Conservation (phyloP, 2,329 filamentous ascomycete genomes). For the Calonectria hawksworthii region DNA sequence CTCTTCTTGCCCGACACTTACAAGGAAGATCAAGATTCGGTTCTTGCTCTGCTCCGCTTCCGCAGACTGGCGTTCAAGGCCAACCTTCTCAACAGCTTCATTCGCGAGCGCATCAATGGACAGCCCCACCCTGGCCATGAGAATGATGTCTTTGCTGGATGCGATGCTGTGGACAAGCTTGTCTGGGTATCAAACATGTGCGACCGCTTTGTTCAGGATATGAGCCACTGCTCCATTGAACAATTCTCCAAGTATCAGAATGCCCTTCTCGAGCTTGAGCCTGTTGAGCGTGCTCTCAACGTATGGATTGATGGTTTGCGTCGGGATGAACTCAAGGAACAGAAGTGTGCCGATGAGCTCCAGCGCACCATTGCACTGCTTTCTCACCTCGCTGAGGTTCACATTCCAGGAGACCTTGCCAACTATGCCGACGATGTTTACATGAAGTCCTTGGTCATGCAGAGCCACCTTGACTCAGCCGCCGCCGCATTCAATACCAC, state of each 20-base stretch:
- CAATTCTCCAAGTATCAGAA: slow-evolving; percentile 85
- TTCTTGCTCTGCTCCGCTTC: slow-evolving; percentile 90
- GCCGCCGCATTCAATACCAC: slow-evolving; percentile 76
- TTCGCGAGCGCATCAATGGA: slow-evolving; percentile 82
- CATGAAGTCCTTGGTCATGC: slow-evolving; percentile 82
- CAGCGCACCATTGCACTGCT: slow-evolving; percentile 88
- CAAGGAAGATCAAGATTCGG: slow-evolving; percentile 83
- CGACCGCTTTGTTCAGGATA: slow-evolving; percentile 84
- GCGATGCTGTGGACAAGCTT: slow-evolving; percentile 87
- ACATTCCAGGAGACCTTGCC: slow-evolving; percentile 78
- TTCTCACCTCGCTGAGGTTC: slow-evolving; percentile 86
- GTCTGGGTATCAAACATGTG: slow-evolving; percentile 88
- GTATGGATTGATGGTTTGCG: slow-evolving; percentile 88
- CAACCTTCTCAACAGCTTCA: slow-evolving; percentile 80
- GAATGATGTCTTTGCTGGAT: slow-evolving; percentile 84
- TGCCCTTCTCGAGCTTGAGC: slow-evolving; percentile 88
- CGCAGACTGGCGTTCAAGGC: slow-evolving; percentile 92
- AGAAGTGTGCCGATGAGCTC: slow-evolving; percentile 84
- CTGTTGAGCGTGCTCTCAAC: slow-evolving; percentile 90
- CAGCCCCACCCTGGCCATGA: slow-evolving; percentile 77
- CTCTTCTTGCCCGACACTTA: slow-evolving; percentile 90
- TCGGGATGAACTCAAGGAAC: slow-evolving; percentile 87
- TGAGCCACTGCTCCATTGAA: slow-evolving; percentile 82
- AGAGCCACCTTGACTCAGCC: slow-evolving; percentile 85
- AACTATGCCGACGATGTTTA: slow-evolving; percentile 84